Percentiles rank a stretch among this genome's conserved stretches.
phyloP scores from a whole-genome alignment of 371 early-diverging fungal species.

The Haplosporangium sp. region DNA sequence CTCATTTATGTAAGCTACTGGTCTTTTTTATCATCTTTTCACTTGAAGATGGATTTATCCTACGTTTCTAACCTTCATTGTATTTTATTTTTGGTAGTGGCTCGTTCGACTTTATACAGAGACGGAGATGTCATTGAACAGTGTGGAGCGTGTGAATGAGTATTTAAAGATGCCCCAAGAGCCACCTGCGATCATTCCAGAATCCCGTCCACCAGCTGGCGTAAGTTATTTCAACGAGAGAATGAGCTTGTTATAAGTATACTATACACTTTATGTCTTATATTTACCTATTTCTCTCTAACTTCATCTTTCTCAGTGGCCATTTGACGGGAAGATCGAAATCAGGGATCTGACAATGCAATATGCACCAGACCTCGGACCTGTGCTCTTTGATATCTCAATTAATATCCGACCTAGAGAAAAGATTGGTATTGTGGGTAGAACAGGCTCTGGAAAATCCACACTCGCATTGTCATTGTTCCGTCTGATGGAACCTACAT shows the following conservation, averaged over 20 bases:
- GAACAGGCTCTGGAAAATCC: slow-evolving; percentile 75
- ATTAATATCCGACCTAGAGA: slow-evolving; percentile 64
- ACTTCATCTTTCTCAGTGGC: slow-evolving; percentile 64
- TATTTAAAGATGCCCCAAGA: slow-evolving; percentile 71
- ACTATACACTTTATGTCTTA: background rate
- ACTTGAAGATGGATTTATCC: slow-evolving; percentile 12
- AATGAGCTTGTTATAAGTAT: no score
- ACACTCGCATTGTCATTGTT: slow-evolving; percentile 76
- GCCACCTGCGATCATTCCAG: slow-evolving; percentile 64
- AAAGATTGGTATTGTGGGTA: slow-evolving; percentile 75
- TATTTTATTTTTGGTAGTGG: slow-evolving; percentile 40
- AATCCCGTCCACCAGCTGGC: slow-evolving; percentile 63
- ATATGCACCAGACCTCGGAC: slow-evolving; percentile 70
- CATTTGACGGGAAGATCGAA: slow-evolving; percentile 69
- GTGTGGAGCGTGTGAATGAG: slow-evolving; percentile 75
- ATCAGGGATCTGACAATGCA: slow-evolving; percentile 68
- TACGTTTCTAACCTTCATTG: background rate
- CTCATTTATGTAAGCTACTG: slow-evolving; percentile 56
- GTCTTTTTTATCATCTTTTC: background rate
- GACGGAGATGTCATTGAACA: slow-evolving; percentile 80
- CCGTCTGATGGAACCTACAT: slow-evolving; percentile 73
- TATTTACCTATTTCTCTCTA: background rate
- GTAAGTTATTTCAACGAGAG: slow-evolving; percentile 13
- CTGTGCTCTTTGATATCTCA: slow-evolving; percentile 68
- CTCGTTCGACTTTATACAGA: slow-evolving; percentile 55